Percentiles rank a stretch among this genome's conserved stretches.
Evolutionary conservation across 2,329 filamentous ascomycete species (phyloP).

Genomic region (Herpotrichia juniperi): DNA sequence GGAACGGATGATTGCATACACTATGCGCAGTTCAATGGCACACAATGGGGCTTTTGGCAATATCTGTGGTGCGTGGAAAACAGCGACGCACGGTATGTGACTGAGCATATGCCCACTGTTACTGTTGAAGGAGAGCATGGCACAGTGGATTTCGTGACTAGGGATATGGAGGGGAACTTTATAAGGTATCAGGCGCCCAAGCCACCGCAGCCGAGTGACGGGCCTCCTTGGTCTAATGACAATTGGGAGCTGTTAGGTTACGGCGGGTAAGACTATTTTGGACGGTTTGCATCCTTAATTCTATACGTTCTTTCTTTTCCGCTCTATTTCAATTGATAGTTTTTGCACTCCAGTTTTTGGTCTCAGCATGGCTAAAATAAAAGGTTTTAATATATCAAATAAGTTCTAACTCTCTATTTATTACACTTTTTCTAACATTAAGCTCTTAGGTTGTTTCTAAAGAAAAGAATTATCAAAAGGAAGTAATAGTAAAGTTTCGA

Average conservation of each 20-base stretch:
- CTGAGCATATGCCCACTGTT: not conserved
- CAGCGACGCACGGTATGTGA: not conserved
- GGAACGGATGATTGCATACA: constrained; percentile 15
- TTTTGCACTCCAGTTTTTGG: too few relatives aligned
- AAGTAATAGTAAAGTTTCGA: too few relatives aligned
- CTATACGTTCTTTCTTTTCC: too few relatives aligned
- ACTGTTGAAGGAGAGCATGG: not conserved
- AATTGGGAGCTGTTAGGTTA: not conserved
- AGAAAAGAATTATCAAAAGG: too few relatives aligned
- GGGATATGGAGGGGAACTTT: not conserved
- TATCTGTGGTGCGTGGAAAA: not conserved
- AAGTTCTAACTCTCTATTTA: too few relatives aligned
- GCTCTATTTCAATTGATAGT: too few relatives aligned
- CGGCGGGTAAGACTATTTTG: not conserved
- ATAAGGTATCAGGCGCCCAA: not conserved
- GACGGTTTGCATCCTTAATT: too few relatives aligned
- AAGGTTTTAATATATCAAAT: too few relatives aligned
- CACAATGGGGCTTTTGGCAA: constrained; percentile 10
- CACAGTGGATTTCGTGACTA: not conserved
- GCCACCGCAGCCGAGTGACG: not conserved
- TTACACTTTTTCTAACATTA: too few relatives aligned
- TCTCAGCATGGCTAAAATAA: too few relatives aligned
- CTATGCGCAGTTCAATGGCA: constrained; percentile 10
- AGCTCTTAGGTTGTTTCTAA: too few relatives aligned
- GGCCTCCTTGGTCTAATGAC: not conserved